phyloP scores from a whole-genome alignment of 352 stramenopile species.

The Phytopythium mirpurense region DNA sequence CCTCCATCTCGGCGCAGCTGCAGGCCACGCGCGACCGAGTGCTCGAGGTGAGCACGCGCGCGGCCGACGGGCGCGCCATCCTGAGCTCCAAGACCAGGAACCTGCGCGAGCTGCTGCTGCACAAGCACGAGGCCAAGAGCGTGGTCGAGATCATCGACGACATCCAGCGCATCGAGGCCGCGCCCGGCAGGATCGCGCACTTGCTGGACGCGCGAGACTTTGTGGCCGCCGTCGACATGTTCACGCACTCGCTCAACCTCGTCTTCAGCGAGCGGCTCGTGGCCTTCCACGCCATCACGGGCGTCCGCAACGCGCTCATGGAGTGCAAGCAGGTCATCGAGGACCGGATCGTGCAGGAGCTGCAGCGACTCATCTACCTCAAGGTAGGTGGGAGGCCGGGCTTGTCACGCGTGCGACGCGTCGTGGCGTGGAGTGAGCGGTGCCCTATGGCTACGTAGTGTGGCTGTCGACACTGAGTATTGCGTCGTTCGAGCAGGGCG shows the following conservation, averaged over 20 bases:
- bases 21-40: conserved; percentile 74
- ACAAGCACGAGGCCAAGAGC: conserved; percentile 83
- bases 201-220: conserved; percentile 57
- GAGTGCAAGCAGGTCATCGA: conserved; percentile 84
- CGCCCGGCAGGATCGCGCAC: conserved; percentile 53
- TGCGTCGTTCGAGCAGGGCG: conserved; percentile 13
- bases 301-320: conserved; percentile 73
- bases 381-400: conserved; percentile 39
- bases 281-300: conserved; percentile 71
- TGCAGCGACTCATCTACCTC: conserved; percentile 70
- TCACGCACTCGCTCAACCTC: conserved; percentile 66
- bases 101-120: conserved; percentile 65
- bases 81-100: conserved; percentile 83
- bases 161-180: conserved; percentile 76
- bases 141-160: conserved; percentile 81
- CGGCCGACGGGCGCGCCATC: conserved; percentile 73
- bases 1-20: conserved; percentile 67
- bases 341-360: conserved; percentile 66
- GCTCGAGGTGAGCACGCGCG: conserved; percentile 58
- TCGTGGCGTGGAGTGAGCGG: not conserved
- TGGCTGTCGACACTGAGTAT: too few species aligned
- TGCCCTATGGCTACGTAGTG: too few species aligned
- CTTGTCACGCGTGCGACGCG: too few species aligned
- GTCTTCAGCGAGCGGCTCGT: conserved; percentile 79
- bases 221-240: conserved; percentile 62